Evolutionary conservation across 108 stramenopile species (phyloP).

Genomic region (Conticribra guillardii): DNA sequence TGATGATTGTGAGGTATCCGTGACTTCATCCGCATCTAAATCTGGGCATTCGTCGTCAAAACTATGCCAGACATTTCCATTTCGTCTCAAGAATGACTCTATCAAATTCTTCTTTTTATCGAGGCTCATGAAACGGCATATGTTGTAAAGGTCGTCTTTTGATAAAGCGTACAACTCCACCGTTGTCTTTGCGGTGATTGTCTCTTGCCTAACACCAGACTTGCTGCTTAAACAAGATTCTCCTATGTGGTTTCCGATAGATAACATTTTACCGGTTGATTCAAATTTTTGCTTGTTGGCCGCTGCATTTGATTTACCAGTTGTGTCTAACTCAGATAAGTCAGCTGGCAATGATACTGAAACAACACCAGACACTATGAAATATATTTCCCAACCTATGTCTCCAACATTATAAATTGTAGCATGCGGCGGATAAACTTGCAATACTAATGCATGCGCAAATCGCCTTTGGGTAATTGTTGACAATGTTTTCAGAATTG

Average conservation of each 20-base stretch:
- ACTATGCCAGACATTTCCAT: slow-evolving; percentile 19
- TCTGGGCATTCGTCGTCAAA: slow-evolving; percentile 5
- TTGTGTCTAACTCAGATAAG: slow-evolving; percentile 46
- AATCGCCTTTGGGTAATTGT: slow-evolving; percentile 43
- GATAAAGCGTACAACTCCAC: slow-evolving; percentile 50
- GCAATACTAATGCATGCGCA: slow-evolving; percentile 36
- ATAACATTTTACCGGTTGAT: slow-evolving; percentile 26
- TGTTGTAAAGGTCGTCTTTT: slow-evolving; percentile 40
- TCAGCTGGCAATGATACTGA: slow-evolving; percentile 42
- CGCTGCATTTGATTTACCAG: slow-evolving; percentile 23
- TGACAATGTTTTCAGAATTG: slow-evolving; percentile 32
- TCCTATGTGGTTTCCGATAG: slow-evolving; percentile 58
- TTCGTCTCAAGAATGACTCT: slow-evolving; percentile 8
- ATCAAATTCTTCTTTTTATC: slow-evolving; percentile 4
- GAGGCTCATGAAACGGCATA: slow-evolving; percentile 21
- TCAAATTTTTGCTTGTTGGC: slow-evolving; percentile 34
- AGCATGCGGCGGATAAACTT: slow-evolving; percentile 26
- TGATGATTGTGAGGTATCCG: neutral
- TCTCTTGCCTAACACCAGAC: slow-evolving; percentile 62
- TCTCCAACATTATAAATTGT: slow-evolving; percentile 59
- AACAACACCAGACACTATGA: slow-evolving; percentile 51
- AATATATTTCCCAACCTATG: slow-evolving; percentile 60
- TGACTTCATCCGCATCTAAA: neutral
- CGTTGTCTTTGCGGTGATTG: slow-evolving; percentile 24
- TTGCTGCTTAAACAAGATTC: slow-evolving; percentile 51